A percentile compares a stretch with the other conserved stretches of the same genome.
Evolutionary conservation across 164 flowering plant species (phyloP).

Genomic region (Stephania cephalantha): DNA sequence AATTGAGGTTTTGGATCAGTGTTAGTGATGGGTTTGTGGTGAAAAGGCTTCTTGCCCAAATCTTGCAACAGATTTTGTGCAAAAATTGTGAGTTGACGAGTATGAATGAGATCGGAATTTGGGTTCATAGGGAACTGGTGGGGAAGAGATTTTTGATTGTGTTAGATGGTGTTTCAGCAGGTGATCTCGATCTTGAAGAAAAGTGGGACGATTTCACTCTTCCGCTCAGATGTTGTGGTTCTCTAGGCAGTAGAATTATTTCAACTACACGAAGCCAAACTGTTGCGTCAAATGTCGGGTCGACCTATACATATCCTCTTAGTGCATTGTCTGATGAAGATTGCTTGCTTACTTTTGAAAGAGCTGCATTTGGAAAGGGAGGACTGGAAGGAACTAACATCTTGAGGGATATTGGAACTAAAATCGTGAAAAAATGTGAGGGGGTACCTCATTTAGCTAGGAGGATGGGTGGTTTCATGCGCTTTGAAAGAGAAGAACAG

Average conservation of each 20-base stretch:
- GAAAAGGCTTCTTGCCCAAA: not conserved
- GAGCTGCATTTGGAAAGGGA: no score
- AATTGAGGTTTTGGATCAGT: conserved; percentile 12
- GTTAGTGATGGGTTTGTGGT: conserved; percentile 12
- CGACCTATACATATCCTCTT: no score
- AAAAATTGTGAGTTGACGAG: conserved; percentile 1
- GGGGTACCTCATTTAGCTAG: no score
- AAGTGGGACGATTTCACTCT: conserved; percentile 9
- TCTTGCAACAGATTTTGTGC: conserved; percentile 2
- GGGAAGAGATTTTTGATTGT: conserved; percentile 14
- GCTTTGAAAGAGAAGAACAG: no score
- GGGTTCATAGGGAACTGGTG: not conserved
- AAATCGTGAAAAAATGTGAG: no score
- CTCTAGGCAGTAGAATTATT: conserved; percentile 15
- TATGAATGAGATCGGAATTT: not conserved
- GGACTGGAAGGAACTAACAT: no score
- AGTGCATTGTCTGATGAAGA: no score
- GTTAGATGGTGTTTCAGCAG: conserved; percentile 16
- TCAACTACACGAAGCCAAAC: conserved; percentile 10
- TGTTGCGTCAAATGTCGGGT: conserved; percentile 7
- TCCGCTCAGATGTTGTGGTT: not conserved
- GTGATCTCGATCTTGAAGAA: not conserved
- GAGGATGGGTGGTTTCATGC: no score
- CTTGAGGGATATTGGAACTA: no score
- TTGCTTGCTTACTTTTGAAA: no score